Evolutionary conservation across 1,139 yeast genomes (phyloP).

Genomic region (Suhomyces bokatorum): DNA sequence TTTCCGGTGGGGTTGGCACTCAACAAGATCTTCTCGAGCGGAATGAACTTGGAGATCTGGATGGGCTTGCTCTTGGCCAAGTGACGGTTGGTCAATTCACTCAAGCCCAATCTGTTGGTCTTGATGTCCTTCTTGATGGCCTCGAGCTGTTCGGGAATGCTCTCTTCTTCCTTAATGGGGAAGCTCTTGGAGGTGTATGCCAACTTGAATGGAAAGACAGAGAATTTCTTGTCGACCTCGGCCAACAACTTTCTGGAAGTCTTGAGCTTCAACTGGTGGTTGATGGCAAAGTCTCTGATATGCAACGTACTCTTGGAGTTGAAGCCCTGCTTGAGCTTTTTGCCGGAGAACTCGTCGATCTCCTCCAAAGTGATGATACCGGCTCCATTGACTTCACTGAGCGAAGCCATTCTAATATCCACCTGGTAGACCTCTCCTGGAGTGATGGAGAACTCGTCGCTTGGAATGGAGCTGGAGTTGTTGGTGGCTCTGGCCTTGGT

Average conservation of each 20-base stretch:
- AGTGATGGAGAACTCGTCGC: conserved; percentile 69
- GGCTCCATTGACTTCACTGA: conserved; percentile 51
- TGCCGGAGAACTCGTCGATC: conserved; percentile 63
- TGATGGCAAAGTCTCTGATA: conserved; percentile 81
- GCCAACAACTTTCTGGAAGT: conserved; percentile 72
- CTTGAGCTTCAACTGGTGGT: conserved; percentile 73
- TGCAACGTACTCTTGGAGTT: conserved; percentile 70
- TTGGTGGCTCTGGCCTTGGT: conserved; percentile 24
- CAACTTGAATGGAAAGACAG: conserved; percentile 91
- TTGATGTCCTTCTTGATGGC: conserved; percentile 53
- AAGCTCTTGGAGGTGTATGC: conserved; percentile 60
- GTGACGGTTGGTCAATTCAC: conserved; percentile 80
- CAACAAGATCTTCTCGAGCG: conserved; percentile 62
- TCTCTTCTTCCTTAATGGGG: conserved; percentile 51
- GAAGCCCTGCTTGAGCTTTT: conserved; percentile 55
- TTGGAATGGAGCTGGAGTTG: conserved; percentile 57
- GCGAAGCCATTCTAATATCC: conserved; percentile 79
- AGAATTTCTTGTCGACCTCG: conserved; percentile 67
- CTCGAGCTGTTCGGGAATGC: conserved; percentile 38
- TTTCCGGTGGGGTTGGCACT: conserved; percentile 64
- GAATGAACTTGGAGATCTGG: conserved; percentile 67
- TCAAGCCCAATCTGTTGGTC: conserved; percentile 70
- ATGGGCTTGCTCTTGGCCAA: conserved; percentile 76
- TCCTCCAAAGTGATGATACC: conserved; percentile 70
- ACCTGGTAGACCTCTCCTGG: conserved; percentile 87